Base-by-base conservation (phyloP, 2,329 filamentous ascomycete species). In the Chaetomium strumarium region DNA sequence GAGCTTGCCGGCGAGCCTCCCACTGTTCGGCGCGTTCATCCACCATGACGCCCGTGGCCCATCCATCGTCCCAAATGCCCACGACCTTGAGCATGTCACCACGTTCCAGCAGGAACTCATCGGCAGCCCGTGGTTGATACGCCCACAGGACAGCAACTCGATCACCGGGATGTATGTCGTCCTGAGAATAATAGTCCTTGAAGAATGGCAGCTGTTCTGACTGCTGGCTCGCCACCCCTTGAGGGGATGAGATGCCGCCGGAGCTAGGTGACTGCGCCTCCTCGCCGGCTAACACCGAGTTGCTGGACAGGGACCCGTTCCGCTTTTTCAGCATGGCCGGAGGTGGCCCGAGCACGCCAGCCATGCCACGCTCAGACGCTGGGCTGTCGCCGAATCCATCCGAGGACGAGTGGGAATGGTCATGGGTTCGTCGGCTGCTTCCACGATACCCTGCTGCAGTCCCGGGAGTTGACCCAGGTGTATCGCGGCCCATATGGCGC, bases 41-140 rank as follows among this genome's bases (percentile, higher is more conserved):
- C 51, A 95, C 74, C 66, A 95, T 78, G 51, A 96, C 80, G 63
- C 93, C 93, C 1, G 93, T 99, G 11, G 93, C 93, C 93, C 93
- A 99, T 43, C 93, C 93, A 67, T 99, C 93, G 64, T 99, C 93
- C 93, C 93, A 99, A 60, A 99, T 99, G 57, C 93, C 93, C 31
- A 97, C 86, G 13, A 99, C 85, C 73, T 96, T 97, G 64, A 99
- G 79, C 91, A 99, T 96, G 66, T 99, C 93, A 49, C 93, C 93
- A 53, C 93, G 84, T 64, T 97, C 93, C 36, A 99, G 76, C 37
- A 89, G 78, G 65, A 97, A 97, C 66, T 99, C 93, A 64, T 99
- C 93, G 30, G 84, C 83, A 5, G 93, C 93, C 33, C 93, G 87
- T 33, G 93, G 92, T 63, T 96, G 90, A 69, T 99, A 99, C 2